Evolutionary conservation across 441 rosid species (phyloP).

Genomic region (Populus tomentosa): DNA sequence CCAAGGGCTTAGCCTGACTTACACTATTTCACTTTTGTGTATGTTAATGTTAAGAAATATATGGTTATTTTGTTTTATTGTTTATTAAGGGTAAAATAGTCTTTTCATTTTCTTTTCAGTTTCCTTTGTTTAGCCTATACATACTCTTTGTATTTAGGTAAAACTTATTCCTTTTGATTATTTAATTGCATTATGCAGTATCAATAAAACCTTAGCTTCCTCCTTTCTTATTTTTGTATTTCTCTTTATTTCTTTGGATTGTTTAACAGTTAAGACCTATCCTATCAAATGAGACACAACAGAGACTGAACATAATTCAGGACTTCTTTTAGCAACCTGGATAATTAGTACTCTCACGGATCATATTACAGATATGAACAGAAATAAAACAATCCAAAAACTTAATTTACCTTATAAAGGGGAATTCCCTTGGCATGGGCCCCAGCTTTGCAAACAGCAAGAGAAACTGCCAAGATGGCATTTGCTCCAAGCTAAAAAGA

Average conservation of each 20-base stretch:
- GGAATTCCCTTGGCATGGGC: constrained; percentile 77
- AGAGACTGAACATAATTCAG: background rate
- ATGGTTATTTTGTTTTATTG: too few species aligned
- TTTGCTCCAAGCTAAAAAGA: constrained; percentile 85
- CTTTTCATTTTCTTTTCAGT: too few species aligned
- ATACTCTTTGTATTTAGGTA: too few species aligned
- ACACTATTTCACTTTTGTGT: background rate
- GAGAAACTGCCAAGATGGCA: constrained; percentile 93
- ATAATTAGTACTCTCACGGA: background rate
- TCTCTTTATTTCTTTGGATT: too few species aligned
- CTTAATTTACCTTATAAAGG: constrained; percentile 69
- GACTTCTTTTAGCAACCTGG: background rate
- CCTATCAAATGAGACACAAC: background rate
- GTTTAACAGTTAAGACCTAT: background rate
- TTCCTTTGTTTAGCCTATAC: too few species aligned
- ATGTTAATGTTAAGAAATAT: too few species aligned
- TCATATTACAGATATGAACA: background rate
- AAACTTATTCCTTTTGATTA: too few species aligned
- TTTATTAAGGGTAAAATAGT: too few species aligned
- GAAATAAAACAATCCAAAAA: background rate
- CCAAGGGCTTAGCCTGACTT: background rate
- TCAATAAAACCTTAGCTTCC: too few species aligned
- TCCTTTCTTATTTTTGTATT: too few species aligned
- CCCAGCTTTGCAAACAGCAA: constrained; percentile 96
- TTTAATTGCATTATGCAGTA: too few species aligned